Evolutionary conservation across 2,329 filamentous ascomycete species (phyloP).

Genomic region (Metarhizium anisopliae): DNA sequence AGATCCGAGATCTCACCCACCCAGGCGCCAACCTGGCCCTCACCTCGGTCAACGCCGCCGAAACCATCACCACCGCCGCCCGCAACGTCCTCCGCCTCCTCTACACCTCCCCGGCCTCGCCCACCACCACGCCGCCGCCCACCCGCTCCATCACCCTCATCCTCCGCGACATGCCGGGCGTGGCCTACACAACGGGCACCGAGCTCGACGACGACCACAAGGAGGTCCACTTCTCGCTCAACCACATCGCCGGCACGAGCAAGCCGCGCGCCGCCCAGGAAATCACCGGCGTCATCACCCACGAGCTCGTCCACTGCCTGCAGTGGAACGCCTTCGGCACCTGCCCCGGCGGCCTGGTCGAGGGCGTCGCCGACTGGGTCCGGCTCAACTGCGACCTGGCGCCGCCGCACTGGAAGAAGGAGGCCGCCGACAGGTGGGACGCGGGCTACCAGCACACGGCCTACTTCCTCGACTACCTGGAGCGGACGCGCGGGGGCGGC

Average conservation of each 20-base stretch:
- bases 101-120: constrained; percentile 45
- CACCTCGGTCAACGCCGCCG: constrained; percentile 49
- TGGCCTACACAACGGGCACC: constrained; percentile 79
- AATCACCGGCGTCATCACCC: constrained; percentile 74
- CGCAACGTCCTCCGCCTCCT: constrained; percentile 61
- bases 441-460: constrained; percentile 83
- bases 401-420: constrained; percentile 75
- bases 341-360: constrained; percentile 70
- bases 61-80: constrained; percentile 54
- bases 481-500: constrained; percentile 52
- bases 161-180: constrained; percentile 68
- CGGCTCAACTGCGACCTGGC: constrained; percentile 62
- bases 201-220: constrained; percentile 82
- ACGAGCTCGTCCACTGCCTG: constrained; percentile 93
- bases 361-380: constrained; percentile 92
- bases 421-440: constrained; percentile 61
- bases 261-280: constrained; percentile 43
- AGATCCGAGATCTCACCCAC: constrained; percentile 49
- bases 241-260: constrained; percentile 54
- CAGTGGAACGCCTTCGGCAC: constrained; percentile 61
- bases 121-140: constrained; percentile 38
- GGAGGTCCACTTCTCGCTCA: constrained; percentile 79
- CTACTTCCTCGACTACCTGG: constrained; percentile 83
- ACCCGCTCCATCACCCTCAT: constrained; percentile 82
- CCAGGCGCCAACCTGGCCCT: constrained; percentile 61